phyloP scores from a whole-genome alignment of 768 basidiomycete genomes.

The Rhizopogon rudus region DNA sequence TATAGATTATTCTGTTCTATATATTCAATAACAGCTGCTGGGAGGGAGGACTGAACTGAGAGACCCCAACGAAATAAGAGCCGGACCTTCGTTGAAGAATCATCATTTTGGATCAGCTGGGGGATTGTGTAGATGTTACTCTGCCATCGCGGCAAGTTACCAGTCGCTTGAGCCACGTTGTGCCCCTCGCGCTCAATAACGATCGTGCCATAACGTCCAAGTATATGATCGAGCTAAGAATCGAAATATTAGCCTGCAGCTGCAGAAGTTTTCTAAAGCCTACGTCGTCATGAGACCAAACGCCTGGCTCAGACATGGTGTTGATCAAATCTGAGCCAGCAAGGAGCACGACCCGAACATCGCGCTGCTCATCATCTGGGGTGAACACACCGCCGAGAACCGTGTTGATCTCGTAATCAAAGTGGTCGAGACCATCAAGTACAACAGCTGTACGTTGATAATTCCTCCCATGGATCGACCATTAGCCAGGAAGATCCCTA shows the following conservation, averaged over 20 bases:
- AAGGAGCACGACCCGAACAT: constrained; percentile 85
- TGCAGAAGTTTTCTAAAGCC: no score
- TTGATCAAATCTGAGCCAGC: constrained; percentile 96
- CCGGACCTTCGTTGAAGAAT: constrained; percentile 90
- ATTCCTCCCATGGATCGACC: constrained; percentile 96
- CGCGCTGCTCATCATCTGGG: constrained; percentile 66
- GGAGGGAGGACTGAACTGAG: constrained; percentile 85
- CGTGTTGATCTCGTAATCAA: constrained; percentile 91
- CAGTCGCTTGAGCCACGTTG: constrained; percentile 78
- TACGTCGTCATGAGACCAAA: constrained; percentile 94
- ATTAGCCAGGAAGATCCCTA: constrained; percentile 92
- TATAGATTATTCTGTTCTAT: constrained; percentile 84
- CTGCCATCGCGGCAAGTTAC: constrained; percentile 67
- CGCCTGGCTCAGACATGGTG: constrained; percentile 97
- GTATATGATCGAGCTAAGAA: constrained; percentile 85
- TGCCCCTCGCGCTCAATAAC: constrained; percentile 95
- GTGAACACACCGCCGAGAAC: constrained; percentile 73
- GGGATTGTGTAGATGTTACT: constrained; percentile 88
- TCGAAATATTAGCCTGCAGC: background rate
- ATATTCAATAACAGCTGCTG: constrained; percentile 87
- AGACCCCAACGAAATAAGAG: constrained; percentile 75
- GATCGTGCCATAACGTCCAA: constrained; percentile 90
- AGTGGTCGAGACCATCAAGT: constrained; percentile 66
- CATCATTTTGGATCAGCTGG: constrained; percentile 95
- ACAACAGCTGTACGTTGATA: constrained; percentile 97